Evolutionary conservation across 352 stramenopile genomes (phyloP), one percentile per base, ranked within the genome.

Genomic region (Pythium sukuiense): DNA sequence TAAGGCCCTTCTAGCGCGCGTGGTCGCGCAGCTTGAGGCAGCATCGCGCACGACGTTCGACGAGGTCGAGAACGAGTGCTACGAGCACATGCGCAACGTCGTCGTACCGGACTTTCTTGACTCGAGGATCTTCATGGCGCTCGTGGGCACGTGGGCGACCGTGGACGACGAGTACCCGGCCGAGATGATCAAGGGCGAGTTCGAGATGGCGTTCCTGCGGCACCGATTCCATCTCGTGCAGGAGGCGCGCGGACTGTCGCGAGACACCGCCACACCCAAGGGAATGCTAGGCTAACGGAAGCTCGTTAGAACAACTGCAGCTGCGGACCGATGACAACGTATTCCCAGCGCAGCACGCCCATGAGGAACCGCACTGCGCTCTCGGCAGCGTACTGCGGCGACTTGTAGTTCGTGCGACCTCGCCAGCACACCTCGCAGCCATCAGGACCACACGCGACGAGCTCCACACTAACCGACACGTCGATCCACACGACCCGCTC

Each of bases 41-140:
- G 86, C 83, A 0, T 85, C 73, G 35, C 79, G 84, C 29, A 87
- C 73, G 37, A 89, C 80, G 4, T 94, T 92, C 58, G 81, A 91
- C 58, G 82, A 94, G 37, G 80, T 89, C 3, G 83, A 92, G 59
- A 76, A 72, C 57, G 86, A 94, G 53, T 91, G 85, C 67, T 79
- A 84, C 66, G 82, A 91, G 24, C 72, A 85, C 33, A 89, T 94
- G 79, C 77, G 80, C 58, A 90, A 87, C 63, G 74, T 88, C 1
- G 79, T 92, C 14, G 70, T 92, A 53, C 82, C 83, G 11, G 86
- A 94, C 48, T 94, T 94, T 55, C 66, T 92, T 20, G 86, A 92
- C 56, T 94, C 86, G 55, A 78, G 83, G 5, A 88, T 94, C 61
- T 92, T 94, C 68, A 94, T 94, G 86, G 82, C 80, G 26, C 73